Evolutionary conservation across 2,329 filamentous ascomycete species (phyloP).

Genomic region (Alternaria conjuncta): DNA sequence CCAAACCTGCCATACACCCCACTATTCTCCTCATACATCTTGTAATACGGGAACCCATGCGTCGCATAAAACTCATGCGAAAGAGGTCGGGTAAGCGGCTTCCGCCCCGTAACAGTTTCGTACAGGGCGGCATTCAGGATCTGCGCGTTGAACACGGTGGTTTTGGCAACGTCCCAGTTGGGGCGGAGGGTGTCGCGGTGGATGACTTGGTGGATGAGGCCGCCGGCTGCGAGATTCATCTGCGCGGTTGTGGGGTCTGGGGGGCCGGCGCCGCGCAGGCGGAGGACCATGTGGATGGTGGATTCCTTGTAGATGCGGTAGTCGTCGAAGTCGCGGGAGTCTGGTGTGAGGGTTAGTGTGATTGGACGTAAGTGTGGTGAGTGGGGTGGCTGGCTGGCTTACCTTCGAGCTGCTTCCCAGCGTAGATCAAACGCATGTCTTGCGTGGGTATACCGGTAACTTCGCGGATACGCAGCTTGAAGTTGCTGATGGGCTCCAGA

Average conservation of each 20-base stretch:
- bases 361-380: slow-evolving; percentile 54
- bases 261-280: slow-evolving; percentile 62
- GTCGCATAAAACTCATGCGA: slow-evolving; percentile 42
- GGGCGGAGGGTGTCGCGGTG: slow-evolving; percentile 30
- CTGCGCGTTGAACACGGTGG: slow-evolving; percentile 50
- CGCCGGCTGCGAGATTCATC: slow-evolving; percentile 52
- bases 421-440: slow-evolving; percentile 58
- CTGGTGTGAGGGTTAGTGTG: slow-evolving; percentile 69
- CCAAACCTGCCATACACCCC: slow-evolving; percentile 36
- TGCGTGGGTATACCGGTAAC: not conserved
- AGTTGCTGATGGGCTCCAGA: slow-evolving; percentile 87
- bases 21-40: slow-evolving; percentile 37
- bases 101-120: slow-evolving; percentile 45
- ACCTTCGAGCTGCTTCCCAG: slow-evolving; percentile 73
- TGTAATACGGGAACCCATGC: slow-evolving; percentile 49
- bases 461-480: slow-evolving; percentile 80
- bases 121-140: slow-evolving; percentile 50
- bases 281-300: slow-evolving; percentile 73
- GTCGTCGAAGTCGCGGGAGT: not conserved
- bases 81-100: slow-evolving; percentile 46
- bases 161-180: slow-evolving; percentile 10
- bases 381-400: not conserved
- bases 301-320: slow-evolving; percentile 69
- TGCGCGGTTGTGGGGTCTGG: not conserved
- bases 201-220: slow-evolving; percentile 52